Evolutionary conservation across 2,329 filamentous ascomycete species (phyloP), one percentile per base, ranked within the genome.

Genomic region (Penicillium brasilianum): DNA sequence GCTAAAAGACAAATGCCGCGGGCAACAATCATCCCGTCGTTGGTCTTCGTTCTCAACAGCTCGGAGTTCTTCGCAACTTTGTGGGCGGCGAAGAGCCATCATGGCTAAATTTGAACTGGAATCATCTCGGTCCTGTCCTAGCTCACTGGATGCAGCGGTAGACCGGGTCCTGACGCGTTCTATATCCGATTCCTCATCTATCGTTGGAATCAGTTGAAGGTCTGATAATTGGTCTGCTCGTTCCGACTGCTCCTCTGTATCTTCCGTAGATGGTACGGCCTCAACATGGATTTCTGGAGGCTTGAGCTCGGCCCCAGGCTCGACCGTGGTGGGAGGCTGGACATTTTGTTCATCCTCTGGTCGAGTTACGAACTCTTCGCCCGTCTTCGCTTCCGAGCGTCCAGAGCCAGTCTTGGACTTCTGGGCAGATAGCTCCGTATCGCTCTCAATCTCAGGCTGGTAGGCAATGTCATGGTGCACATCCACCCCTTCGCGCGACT

Each of bases 1-100:
- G 64, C 79, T 82, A 62, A 82, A 83, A 0, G 81, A 82, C 53
- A 82, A 63, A 62, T 78, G 79, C 8, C 80, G 75, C 13, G 77
- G 73, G 65, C 76, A 80, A 20, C 73, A 67, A 34, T 71, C 65
- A 48, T 76, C 71, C 36, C 63, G 61, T 28, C 67, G 64, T 10
- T 69, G 57, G 14, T 59, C 54, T 14, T 65, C 58, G 20, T 63
- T 61, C 25, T 72, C 66, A 6, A 56, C 37, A 13, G 58, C 58
- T 16, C 57, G 54, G 25, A 77, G 61, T n/a, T 72, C 70, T 55
- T 67, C 62, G 48, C 69, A 72, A 57, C 79, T 81, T 59, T 75
- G 76, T 6, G 76, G 71, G 28, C 77, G 76, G 18, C 73, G 76
- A 36, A 80, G 68, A 44, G 69, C 66, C 68, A 73, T 70, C 44